Evolutionary conservation across 768 basidiomycete species (phyloP), one percentile per base, ranked within the genome.

Genomic region (Pleurotus tuoliensis): DNA sequence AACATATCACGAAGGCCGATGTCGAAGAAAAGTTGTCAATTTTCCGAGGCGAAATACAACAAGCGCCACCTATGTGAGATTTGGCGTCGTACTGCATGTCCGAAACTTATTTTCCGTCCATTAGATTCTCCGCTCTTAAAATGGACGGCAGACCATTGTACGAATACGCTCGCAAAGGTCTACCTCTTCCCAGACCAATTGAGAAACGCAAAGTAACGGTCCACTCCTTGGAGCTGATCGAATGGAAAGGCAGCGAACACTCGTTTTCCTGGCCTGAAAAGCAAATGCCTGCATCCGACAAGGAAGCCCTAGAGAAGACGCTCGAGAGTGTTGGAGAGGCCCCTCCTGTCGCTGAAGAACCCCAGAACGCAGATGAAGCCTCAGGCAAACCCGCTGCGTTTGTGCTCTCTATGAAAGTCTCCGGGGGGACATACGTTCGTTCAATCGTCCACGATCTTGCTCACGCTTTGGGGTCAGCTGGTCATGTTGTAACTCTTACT

Each of bases 121-220:
- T 48, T 66, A 98, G 96, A 67, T 99, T 95, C 72, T 98, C 97
- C 8, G 97, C 97, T 1, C 78, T 98, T 37, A 98, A 98, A 71
- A 98, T 98, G 95, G 94, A 98, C 62, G 97, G 97, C 1, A 92
- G 82, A 69, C 93, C 93, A 0, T 70, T 98, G 37, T 93, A 98
- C 68, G 95, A 98, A 63, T 99, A 98, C 66, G 97, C 97, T 16
- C 85, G 97, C 2, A 80, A 88, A 65, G 90, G 90, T 6, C 90
- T 88, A 43, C 92, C 95, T 0, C 81, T 99, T 13, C 97, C 97
- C 30, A 86, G 94, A 7, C 90, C 96, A n/a, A 95, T 99, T 58
- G 92, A 94, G 64, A 70, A 87, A 48, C 88, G 97, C 9, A 79
- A 82, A 60, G 89, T 90, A 16, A 92, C 85, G 7, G 84, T 99